Evolutionary conservation across 2,329 filamentous ascomycete species (phyloP).

Genomic region (Scedosporium apiospermum): DNA sequence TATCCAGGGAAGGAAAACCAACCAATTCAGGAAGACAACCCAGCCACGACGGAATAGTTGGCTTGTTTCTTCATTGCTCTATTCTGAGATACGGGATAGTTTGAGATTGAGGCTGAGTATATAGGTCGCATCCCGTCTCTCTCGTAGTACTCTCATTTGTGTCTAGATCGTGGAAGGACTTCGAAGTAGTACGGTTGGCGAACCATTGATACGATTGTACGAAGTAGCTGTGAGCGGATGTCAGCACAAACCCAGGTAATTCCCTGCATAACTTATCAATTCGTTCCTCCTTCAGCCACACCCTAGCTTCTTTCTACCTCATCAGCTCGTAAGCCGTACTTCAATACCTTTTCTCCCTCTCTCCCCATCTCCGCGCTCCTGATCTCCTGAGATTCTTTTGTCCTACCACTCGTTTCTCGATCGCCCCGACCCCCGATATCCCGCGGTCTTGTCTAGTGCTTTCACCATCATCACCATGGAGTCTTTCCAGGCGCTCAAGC

Average conservation of each 20-base stretch:
- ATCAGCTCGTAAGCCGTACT: neutral
- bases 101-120: neutral
- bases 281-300: conserved; percentile 5
- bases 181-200: neutral
- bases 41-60: neutral
- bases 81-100: neutral
- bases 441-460: neutral
- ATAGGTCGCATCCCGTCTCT: neutral
- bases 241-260: neutral
- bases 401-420: neutral
- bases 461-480: conserved; percentile 29
- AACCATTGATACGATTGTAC: neutral
- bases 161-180: neutral
- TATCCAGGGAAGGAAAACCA: neutral
- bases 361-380: neutral
- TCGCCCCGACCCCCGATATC: neutral
- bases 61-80: neutral
- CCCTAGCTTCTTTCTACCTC: neutral
- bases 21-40: neutral
- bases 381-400: neutral
- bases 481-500: conserved; percentile 41
- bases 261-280: neutral
- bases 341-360: neutral
- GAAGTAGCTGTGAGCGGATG: neutral
- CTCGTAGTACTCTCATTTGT: neutral